A percentile compares a stretch with the other conserved stretches of the same genome.
Conservation (phyloP, 805 yeast genomes). For the Wickerhamomyces bisporus region DNA sequence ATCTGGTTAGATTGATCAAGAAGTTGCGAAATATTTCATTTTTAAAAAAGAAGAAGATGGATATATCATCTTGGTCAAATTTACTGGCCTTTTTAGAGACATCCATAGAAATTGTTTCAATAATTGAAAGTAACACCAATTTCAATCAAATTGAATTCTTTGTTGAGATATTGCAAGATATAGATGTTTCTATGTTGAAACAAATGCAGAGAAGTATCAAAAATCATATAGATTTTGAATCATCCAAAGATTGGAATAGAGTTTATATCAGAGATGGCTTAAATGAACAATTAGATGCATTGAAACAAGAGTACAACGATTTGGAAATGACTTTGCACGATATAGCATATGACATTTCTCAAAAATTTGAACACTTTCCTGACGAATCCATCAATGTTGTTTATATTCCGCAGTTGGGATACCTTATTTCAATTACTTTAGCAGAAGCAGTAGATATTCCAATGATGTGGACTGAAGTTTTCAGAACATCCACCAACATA, state of each 20-base stretch:
- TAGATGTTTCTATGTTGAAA: constrained; percentile 10
- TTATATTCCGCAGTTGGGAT: constrained; percentile 44
- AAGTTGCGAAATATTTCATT: constrained; percentile 29
- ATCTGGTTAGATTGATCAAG: constrained; percentile 19
- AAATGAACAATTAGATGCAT: constrained; percentile 21
- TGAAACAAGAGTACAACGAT: constrained; percentile 15
- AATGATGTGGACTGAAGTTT: constrained; percentile 31
- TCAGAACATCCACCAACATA: constrained; percentile 30
- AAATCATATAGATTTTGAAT: constrained; percentile 32
- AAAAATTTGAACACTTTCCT: constrained; percentile 1
- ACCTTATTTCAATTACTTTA: constrained; percentile 27
- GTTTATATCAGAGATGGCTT: constrained; percentile 28
- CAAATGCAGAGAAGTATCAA: constrained; percentile 18
- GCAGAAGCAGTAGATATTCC: constrained; percentile 1
- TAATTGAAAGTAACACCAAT: constrained; percentile 1
- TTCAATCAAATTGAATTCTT: constrained; percentile 9
- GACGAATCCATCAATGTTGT: constrained; percentile 28
- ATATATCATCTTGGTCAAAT: constrained; percentile 26
- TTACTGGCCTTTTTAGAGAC: constrained; percentile 21
- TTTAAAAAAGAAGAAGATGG: constrained; percentile 22
- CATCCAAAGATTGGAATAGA: constrained; percentile 25
- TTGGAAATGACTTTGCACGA: constrained; percentile 27
- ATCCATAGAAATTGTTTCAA: constrained; percentile 12
- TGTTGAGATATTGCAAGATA: constrained; percentile 7
- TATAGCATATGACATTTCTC: constrained; percentile 17